A percentile compares a stretch with the other conserved stretches of the same genome.
Conservation (phyloP, 257 asterid genomes). For the Linaria vulgaris region DNA sequence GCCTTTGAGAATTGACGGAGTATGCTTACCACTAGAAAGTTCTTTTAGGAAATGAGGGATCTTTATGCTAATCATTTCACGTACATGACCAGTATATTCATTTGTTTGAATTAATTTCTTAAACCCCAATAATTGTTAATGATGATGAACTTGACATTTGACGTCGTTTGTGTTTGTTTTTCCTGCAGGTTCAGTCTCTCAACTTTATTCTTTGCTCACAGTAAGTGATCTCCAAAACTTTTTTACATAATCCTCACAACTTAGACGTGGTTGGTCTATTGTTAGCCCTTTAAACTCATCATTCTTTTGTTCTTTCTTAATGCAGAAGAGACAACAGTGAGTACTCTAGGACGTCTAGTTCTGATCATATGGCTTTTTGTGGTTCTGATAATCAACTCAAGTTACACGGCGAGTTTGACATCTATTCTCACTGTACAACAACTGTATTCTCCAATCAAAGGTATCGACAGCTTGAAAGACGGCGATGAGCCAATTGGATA, state of each 20-base stretch:
- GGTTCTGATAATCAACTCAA: slow-evolving; percentile 52
- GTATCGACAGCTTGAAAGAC: slow-evolving; percentile 47
- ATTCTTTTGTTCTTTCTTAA: not conserved
- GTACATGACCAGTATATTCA: too few relatives aligned
- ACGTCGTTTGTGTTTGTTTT: slow-evolving; percentile 15
- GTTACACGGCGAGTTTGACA: slow-evolving; percentile 70
- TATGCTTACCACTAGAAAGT: too few relatives aligned
- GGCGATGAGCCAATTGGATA: slow-evolving; percentile 52
- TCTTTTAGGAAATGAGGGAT: too few relatives aligned
- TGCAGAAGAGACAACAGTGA: slow-evolving; percentile 54
- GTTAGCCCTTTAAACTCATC: not conserved
- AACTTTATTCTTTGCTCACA: slow-evolving; percentile 53
- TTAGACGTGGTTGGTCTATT: not conserved
- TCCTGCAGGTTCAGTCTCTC: slow-evolving; percentile 66
- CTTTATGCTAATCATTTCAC: too few relatives aligned
- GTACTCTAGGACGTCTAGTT: slow-evolving; percentile 54
- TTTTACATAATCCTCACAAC: not conserved
- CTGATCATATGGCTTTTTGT: slow-evolving; percentile 58
- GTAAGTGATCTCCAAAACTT: slow-evolving; percentile 30
- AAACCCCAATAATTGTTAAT: not conserved
- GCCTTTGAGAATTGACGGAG: too few relatives aligned
- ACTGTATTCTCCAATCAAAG: slow-evolving; percentile 46
- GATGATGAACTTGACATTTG: not conserved
- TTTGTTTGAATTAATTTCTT: too few relatives aligned
- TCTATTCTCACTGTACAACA: slow-evolving; percentile 59